Evolutionary conservation across 208 protist species (phyloP).

Genomic region (Crithidia expoeki): DNA sequence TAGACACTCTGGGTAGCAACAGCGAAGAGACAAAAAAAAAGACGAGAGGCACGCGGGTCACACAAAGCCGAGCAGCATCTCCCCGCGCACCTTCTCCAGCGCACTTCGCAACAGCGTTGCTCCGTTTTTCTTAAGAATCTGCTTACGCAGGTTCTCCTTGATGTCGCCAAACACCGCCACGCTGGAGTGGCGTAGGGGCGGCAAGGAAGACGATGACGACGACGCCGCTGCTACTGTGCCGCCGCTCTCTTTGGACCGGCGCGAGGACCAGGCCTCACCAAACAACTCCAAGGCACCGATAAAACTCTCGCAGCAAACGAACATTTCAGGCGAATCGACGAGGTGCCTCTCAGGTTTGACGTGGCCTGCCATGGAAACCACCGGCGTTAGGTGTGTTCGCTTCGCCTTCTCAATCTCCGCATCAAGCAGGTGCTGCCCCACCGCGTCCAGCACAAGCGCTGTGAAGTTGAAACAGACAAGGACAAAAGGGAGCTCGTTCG

Average conservation of each 20-base stretch:
- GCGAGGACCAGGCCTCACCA: slow-evolving; percentile 23
- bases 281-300: slow-evolving; percentile 36
- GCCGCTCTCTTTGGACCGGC: not conserved
- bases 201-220: not conserved
- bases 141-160: slow-evolving; percentile 23
- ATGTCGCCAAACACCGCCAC: slow-evolving; percentile 36
- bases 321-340: slow-evolving; percentile 20
- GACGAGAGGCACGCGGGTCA: not conserved
- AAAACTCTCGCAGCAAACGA: slow-evolving; percentile 30
- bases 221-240: too few species aligned
- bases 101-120: slow-evolving; percentile 19
- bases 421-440: slow-evolving; percentile 33
- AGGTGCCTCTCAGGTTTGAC: slow-evolving; percentile 8
- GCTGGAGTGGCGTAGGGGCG: slow-evolving; percentile 16
- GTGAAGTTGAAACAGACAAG: slow-evolving; percentile 81
- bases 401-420: slow-evolving; percentile 18
- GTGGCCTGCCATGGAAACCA: slow-evolving; percentile 3
- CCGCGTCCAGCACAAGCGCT: slow-evolving; percentile 53
- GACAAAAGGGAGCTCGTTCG: slow-evolving; percentile 74
- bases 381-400: slow-evolving; percentile 2
- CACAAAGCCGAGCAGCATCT: slow-evolving; percentile 2
- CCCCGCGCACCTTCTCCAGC: slow-evolving; percentile 17
- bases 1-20: not conserved
- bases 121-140: slow-evolving; percentile 27
- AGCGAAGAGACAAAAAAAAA: slow-evolving; percentile 10